A percentile compares a stretch with the other conserved stretches of the same genome.
phyloP scores from a whole-genome alignment of 2,329 filamentous ascomycete species.

The Ceratocystiopsis sp. region DNA sequence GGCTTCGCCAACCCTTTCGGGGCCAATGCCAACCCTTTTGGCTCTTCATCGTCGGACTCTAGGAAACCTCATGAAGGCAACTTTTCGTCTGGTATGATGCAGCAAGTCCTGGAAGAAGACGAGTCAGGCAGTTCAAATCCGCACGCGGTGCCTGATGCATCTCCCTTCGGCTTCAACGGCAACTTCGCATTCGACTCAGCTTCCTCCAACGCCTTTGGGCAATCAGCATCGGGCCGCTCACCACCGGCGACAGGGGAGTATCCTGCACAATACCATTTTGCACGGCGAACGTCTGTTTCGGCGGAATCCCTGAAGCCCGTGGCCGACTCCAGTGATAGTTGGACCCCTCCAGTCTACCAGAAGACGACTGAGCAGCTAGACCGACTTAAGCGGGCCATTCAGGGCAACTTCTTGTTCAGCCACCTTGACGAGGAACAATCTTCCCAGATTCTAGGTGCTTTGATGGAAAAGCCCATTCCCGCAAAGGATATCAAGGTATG shows the following conservation, averaged over 20 bases:
- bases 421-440: constrained; percentile 91
- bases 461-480: constrained; percentile 90
- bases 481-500: constrained; percentile 61
- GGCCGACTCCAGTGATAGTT: constrained; percentile 69
- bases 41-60: constrained; percentile 24
- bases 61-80: constrained; percentile 1
- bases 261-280: constrained; percentile 86
- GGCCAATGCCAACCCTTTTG: constrained; percentile 57
- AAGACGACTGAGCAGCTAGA: constrained; percentile 70
- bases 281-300: constrained; percentile 85
- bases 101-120: constrained; percentile 62
- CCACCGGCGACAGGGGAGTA: constrained; percentile 46
- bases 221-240: constrained; percentile 30
- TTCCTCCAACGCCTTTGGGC: too few species aligned
- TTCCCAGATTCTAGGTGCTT: constrained; percentile 67
- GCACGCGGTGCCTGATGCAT: too few species aligned
- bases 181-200: constrained; percentile 15
- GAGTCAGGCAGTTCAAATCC: constrained; percentile 22
- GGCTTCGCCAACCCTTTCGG: constrained; percentile 60
- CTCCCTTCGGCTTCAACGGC: too few species aligned
- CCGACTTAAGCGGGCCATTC: constrained; percentile 65
- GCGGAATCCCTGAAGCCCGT: constrained; percentile 90
- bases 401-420: constrained; percentile 83
- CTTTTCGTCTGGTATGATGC: constrained; percentile 20
- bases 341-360: constrained; percentile 69